A percentile compares a stretch with the other conserved stretches of the same genome.
These are phyloP conservation scores for Diospyros kaki DNA, from an alignment of 148 eudicot species.

Conservation along the genomic window DNA sequence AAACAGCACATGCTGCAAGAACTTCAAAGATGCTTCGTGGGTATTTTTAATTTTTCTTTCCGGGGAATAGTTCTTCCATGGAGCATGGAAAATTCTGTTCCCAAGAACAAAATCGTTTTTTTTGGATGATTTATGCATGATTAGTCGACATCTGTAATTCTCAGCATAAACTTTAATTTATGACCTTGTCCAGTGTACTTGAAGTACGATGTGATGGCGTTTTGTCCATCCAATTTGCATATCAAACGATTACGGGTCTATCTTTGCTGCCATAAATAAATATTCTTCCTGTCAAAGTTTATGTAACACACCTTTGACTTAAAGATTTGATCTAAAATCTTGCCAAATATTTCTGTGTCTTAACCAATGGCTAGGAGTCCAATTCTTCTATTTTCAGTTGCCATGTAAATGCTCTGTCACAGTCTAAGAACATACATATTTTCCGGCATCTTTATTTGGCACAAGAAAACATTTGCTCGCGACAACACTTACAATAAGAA, in stretches of 20 bases:
- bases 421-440: no score
- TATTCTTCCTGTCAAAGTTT: not conserved
- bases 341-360: no score
- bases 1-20: not conserved
- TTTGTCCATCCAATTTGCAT: not conserved
- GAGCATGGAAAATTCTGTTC: constrained; percentile 6
- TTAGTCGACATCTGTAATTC: not conserved
- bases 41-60: not conserved
- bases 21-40: no score
- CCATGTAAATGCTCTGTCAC: not conserved
- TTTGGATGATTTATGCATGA: not conserved
- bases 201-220: not conserved
- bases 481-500: no score
- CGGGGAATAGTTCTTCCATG: constrained; percentile 5
- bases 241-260: not conserved
- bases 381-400: not conserved
- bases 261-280: not conserved
- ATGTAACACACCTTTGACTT: no score
- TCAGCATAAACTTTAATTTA: not conserved
- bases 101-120: not conserved
- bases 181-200: not conserved
- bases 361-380: not conserved
- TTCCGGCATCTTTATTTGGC: no score
- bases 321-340: not conserved
- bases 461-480: no score